A percentile compares a stretch with the other conserved stretches of the same genome.
These are phyloP conservation scores for Rutstroemia sp. DNA, from an alignment of 2,329 filamentous ascomycete species.

Conservation along the genomic window DNA sequence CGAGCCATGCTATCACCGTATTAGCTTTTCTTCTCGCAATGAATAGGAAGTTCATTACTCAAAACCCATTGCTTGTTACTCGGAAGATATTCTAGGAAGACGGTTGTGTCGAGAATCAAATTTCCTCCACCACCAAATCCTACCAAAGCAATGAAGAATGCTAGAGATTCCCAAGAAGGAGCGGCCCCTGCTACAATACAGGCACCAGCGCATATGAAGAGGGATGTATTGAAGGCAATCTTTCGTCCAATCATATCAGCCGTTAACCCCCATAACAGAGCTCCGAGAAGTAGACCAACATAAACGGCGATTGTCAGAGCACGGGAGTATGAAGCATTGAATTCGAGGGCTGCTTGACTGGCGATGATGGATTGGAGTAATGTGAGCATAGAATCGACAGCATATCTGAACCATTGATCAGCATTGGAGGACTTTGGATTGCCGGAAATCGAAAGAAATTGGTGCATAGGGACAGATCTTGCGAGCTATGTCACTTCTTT, in stretches of 20 bases:
- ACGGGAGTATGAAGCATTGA: constrained; percentile 45
- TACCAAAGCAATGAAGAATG: constrained; percentile 54
- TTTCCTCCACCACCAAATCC: constrained; percentile 60
- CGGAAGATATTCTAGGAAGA: constrained; percentile 51
- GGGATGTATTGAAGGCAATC: constrained; percentile 60
- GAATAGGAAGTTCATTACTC: constrained; percentile 25
- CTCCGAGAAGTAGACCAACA: constrained; percentile 46
- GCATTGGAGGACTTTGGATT: neutral
- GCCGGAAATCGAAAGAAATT: neutral
- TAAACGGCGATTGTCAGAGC: constrained; percentile 57
- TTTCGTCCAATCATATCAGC: constrained; percentile 62
- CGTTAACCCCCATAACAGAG: constrained; percentile 60
- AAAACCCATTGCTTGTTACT: constrained; percentile 56
- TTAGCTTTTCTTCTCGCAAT: constrained; percentile 2
- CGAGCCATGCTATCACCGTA: constrained; percentile 39
- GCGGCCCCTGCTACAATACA: constrained; percentile 58
- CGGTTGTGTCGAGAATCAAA: constrained; percentile 42
- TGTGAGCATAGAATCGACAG: constrained; percentile 48
- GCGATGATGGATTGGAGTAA: constrained; percentile 58
- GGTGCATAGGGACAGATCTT: too few species aligned
- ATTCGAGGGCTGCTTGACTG: constrained; percentile 49
- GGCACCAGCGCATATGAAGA: constrained; percentile 55
- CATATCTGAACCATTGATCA: constrained; percentile 36
- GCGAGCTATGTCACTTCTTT: too few species aligned
- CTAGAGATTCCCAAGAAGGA: constrained; percentile 59